Percentiles rank a stretch among this genome's conserved stretches.
phyloP scores from a whole-genome alignment of 2,329 filamentous ascomycete genomes.

The Pyricularia pennisetigena region DNA sequence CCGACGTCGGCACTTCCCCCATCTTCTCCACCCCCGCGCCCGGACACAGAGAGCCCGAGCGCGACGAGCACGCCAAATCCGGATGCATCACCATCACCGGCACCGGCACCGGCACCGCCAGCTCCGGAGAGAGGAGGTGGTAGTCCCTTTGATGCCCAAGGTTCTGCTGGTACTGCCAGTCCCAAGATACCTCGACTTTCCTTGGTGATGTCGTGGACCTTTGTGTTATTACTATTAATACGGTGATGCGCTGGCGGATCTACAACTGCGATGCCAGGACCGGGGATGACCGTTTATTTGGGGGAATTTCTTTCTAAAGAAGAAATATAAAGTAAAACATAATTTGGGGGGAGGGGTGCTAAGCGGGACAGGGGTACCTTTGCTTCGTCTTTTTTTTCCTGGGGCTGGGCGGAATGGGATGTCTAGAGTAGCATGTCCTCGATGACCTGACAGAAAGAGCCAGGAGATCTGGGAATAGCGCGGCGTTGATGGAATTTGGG shows the following conservation, averaged over 20 bases:
- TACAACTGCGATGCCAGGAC: neutral
- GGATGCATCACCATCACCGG: too few species aligned
- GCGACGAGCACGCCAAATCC: neutral
- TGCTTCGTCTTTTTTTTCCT: neutral
- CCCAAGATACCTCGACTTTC: neutral
- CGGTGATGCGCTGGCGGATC: neutral
- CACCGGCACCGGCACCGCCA: neutral
- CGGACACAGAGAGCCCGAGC: neutral
- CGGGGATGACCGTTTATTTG: neutral
- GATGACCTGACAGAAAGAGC: neutral
- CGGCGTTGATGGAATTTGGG: neutral
- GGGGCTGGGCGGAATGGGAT: neutral
- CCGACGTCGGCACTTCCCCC: neutral
- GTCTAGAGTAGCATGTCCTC: neutral
- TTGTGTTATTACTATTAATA: neutral
- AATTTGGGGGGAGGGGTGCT: neutral
- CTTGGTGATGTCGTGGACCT: neutral
- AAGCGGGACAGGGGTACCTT: neutral
- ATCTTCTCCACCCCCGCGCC: neutral
- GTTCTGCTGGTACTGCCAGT: neutral
- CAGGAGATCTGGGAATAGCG: neutral
- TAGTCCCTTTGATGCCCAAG: constrained; percentile 10
- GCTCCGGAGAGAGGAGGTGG: constrained; percentile 7
- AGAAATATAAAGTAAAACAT: neutral
- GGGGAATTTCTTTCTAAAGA: neutral